Base-by-base conservation (phyloP, 1,139 yeast species). In the Groenewaldozyma sp. region DNA sequence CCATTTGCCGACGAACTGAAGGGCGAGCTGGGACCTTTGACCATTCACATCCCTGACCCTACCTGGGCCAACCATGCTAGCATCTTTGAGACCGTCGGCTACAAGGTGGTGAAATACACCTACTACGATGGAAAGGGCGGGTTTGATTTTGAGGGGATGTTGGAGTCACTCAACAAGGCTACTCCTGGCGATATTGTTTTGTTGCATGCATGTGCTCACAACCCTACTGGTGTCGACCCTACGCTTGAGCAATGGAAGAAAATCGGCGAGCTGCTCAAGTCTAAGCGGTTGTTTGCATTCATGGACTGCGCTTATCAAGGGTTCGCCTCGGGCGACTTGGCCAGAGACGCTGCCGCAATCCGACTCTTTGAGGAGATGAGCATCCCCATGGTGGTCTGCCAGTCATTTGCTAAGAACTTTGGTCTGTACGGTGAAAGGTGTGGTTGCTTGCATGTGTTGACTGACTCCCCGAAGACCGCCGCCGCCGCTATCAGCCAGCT, bases 21-120 rank as follows among this genome's bases (percentile, higher is more conserved):
- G 11, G n/a, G n/a, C n/a, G n/a, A n/a, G n/a, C 11, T 7, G 7
- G 11, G 10, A 7, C 63, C 63, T 46, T 71, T 75, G 24, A 66
- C 71, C 22, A 69, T 91, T 36, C 88, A 86, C 63, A 64, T 88
- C 43, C 82, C 95, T 7, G 70, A 75, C 49, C 98, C 98, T 45
- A 88, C 98, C 20, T 91, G 98, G 98, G 95, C 91, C 41, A 91
- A 88, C 68, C 98, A 91, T 65, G 70, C 73, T 60, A 83, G 80
- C 59, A 82, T 91, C 51, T 91, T 84, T 60, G 69, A 72, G 51
- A 68, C 74, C 45, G 70, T 74, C 45, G 94, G 88, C 3, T 68
- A 81, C 43, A 63, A 70, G 46, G 76, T 78, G 36, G 76, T 68
- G 36, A 62, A 68, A 34, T 91, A 91, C 60, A 93, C 95, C 17